phyloP scores from a whole-genome alignment of 257 asterid genomes.

The Handroanthus guayacan region DNA sequence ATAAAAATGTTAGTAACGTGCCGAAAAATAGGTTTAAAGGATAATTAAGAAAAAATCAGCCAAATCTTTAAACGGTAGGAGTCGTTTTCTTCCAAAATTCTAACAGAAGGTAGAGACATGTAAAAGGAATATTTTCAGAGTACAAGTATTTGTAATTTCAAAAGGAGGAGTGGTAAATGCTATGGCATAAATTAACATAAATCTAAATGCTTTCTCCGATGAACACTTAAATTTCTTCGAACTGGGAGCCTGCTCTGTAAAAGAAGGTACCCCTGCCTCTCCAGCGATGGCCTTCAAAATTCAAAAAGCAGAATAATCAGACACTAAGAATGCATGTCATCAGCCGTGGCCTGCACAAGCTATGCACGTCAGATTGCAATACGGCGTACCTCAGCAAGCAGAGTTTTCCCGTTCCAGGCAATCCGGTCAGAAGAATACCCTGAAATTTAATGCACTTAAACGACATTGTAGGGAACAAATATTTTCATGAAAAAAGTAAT shows the following conservation, averaged over 20 bases:
- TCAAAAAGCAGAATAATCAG: constrained; percentile 37
- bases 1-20: too few relatives aligned
- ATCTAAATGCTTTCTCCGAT: constrained; percentile 15
- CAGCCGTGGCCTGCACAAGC: too few relatives aligned
- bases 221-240: constrained; percentile 88
- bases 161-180: too few relatives aligned
- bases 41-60: too few relatives aligned
- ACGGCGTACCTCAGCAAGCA: constrained; percentile 83
- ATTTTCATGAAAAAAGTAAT: constrained; percentile 26
- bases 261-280: constrained; percentile 99
- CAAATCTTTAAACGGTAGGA: too few relatives aligned
- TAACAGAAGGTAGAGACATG: too few relatives aligned
- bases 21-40: too few relatives aligned
- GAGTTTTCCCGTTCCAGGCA: constrained; percentile 99
- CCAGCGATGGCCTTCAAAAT: constrained; percentile 95
- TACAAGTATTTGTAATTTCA: too few relatives aligned
- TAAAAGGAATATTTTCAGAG: too few relatives aligned
- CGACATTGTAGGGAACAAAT: constrained; percentile 22
- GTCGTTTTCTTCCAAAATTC: too few relatives aligned
- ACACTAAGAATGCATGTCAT: constrained; percentile 4
- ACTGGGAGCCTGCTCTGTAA: constrained; percentile 95
- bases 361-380: background rate
- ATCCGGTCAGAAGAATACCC: constrained; percentile 99
- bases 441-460: constrained; percentile 45
- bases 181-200: constrained; percentile 13